Evolutionary conservation across 2,329 filamentous ascomycete genomes (phyloP), one percentile per base, ranked within the genome.

Genomic region (Huntiella bhutanensis): DNA sequence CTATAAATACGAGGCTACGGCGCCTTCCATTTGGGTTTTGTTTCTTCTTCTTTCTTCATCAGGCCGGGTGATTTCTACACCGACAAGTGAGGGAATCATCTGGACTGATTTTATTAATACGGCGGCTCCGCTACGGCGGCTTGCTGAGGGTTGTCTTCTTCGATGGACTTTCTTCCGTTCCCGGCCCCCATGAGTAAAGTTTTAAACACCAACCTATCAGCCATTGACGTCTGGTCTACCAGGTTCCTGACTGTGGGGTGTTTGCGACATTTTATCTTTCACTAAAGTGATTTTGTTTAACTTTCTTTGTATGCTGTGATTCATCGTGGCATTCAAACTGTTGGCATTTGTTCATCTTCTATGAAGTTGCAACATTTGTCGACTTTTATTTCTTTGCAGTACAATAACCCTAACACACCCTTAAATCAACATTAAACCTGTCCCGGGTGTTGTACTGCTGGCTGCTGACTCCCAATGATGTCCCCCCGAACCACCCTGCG

Each of bases 151-250:
- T 63, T 66, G 65, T 55, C 51, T 55, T 57, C 57, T 58, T 57
- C 63, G 56, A 63, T 70, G 64, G 62, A 63, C 68, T 61, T 67
- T 61, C 66, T 64, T 68, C 67, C 67, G 67, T 70, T 70, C 67
- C 67, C 67, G 65, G 67, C 67, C 67, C 59, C 65, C 66, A 54
- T 65, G 50, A 70, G 54, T 51, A 61, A 65, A 52, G 53, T 55
- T 54, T 64, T 62, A 61, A 64, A 56, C 57, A 59, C 64, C 65
- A 66, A 67, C 61, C 61, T 53, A 63, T 57, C 63, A 67, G 67
- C 61, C 64, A 55, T 55, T 58, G 58, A 59, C 59, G 55, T 53
- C 59, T 54, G 54, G 53, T 55, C 53, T 60, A 51, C 53, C 49
- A 61, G 65, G 66, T 64, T 60, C 59, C 59, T 62, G 64, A 63